Base-by-base conservation (phyloP, 495 filamentous ascomycete genomes). In the Lasiosphaeriaceae sp. region DNA sequence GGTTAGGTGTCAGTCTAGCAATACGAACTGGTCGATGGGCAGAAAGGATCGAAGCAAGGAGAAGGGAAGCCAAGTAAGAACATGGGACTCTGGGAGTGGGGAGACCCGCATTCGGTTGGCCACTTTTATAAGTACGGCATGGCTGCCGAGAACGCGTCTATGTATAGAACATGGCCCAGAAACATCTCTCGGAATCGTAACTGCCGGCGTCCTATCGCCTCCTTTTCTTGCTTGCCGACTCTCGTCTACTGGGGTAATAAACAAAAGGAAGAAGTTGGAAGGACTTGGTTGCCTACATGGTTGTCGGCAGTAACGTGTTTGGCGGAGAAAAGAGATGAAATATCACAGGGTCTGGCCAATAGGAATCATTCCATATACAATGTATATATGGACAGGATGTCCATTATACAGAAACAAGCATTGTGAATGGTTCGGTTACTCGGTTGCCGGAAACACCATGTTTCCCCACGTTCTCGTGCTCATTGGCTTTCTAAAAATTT, bases 191-290 rank as follows among this genome's bases (percentile, higher is more conserved):
- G 39, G 39, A 11, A 12, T 24, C 46, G 20, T 24, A 48, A 24
- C n/a, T 48, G 22, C 46, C 46, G 46, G 21, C 46, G 24, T 24
- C 20, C 24, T 48, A 23, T 48, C n/a, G 46, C 46, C 46, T 12
- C 20, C 46, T 48, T 12, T 8, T 48, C 46, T 9, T 21, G 46
- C 21, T 26, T 48, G 19, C 46, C 46, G 46, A 24, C 46, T 43
- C 46, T 26, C 21, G 24, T 48, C 19, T 48, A 24, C 46, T 22
- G 46, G 46, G 46, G 11, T 48, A 48, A 48, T 48, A 48, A 48
- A 48, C 46, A 48, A 26, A 24, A 48, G 11, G 12, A 48, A 48
- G 14, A 48, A 48, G 12, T 24, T 23, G 46, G 46, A 48, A 26
- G 20, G 2, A 26, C 46, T 23, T 3, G 20, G 46, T 9, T 5